Evolutionary conservation across 2,329 filamentous ascomycete genomes (phyloP).

Genomic region (Paecilomyces sp.): DNA sequence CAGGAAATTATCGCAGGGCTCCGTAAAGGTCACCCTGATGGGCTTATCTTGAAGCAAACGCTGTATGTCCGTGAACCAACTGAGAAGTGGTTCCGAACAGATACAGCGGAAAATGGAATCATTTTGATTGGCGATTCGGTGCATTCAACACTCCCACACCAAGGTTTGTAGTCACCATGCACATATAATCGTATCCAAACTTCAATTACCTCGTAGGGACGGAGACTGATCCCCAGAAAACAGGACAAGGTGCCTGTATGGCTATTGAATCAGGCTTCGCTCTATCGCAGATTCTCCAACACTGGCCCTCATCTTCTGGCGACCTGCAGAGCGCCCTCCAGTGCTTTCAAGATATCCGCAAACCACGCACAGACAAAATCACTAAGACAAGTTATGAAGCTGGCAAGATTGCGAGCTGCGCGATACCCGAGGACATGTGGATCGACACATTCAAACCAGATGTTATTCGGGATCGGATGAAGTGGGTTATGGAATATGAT

Average conservation of each 20-base stretch:
- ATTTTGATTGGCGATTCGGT: constrained; percentile 26
- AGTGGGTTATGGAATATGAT: constrained; percentile 19
- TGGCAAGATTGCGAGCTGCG: constrained; percentile 18
- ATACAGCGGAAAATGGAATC: constrained; percentile 18
- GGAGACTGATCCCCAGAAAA: neutral
- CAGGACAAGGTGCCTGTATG: constrained; percentile 27
- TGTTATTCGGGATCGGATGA: constrained; percentile 13
- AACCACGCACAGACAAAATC: constrained; percentile 25
- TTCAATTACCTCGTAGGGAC: no score
- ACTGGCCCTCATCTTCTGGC: constrained; percentile 16
- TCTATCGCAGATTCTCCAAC: constrained; percentile 21
- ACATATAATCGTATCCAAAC: no score
- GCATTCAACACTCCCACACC: constrained; percentile 28
- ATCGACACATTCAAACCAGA: constrained; percentile 12
- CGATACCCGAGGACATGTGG: constrained; percentile 12
- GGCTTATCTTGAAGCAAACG: constrained; percentile 26
- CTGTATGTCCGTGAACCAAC: constrained; percentile 26
- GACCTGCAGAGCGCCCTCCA: constrained; percentile 10
- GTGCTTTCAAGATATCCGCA: constrained; percentile 12
- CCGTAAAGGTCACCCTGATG: constrained; percentile 20
- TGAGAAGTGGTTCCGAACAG: constrained; percentile 22
- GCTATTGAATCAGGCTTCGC: constrained; percentile 28
- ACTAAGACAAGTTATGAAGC: constrained; percentile 8
- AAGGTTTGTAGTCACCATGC: constrained; percentile 13
- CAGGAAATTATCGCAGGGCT: constrained; percentile 26